Percentiles rank a stretch among this genome's conserved stretches.
phyloP scores from a whole-genome alignment of 148 eudicot genomes.

The Chenopodium formosanum region DNA sequence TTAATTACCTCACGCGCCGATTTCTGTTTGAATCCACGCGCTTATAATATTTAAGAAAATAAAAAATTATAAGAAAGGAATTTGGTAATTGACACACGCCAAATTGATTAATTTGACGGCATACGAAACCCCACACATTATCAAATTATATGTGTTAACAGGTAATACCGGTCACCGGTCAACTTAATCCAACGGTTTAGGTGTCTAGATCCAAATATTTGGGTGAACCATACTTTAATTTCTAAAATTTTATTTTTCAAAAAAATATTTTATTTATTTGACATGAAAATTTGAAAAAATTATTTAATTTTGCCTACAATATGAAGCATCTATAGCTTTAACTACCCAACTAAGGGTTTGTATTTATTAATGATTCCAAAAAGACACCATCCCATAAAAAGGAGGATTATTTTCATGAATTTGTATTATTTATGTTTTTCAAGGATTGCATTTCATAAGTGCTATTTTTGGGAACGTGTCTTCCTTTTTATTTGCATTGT shows the following conservation, averaged over 20 bases:
- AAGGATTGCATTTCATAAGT: constrained; percentile 14
- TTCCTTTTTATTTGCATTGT: background rate
- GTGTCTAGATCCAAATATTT: background rate
- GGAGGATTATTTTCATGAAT: constrained; percentile 15
- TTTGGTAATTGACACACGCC: constrained; percentile 9
- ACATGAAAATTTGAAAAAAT: no score
- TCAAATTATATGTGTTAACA: constrained; percentile 1
- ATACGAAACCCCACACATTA: constrained; percentile 8
- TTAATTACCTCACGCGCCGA: background rate
- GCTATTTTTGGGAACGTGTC: constrained; percentile 10
- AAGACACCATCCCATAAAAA: constrained; percentile 9
- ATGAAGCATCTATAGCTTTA: constrained; percentile 9
- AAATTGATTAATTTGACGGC: constrained; percentile 25
- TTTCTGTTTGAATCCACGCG: background rate
- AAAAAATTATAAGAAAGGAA: background rate
- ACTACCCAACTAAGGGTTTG: constrained; percentile 20
- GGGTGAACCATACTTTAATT: background rate
- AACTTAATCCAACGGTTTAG: background rate
- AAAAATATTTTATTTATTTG: no score
- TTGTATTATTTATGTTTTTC: background rate
- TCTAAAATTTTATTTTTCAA: no score
- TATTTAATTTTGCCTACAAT: background rate
- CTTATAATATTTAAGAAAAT: background rate
- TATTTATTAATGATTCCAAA: constrained; percentile 21
- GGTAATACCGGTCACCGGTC: constrained; percentile 15